These are phyloP conservation scores for Haplosporangium sp. DNA, from an alignment of 371 early-diverging fungal genomes.

Conservation along the genomic window DNA sequence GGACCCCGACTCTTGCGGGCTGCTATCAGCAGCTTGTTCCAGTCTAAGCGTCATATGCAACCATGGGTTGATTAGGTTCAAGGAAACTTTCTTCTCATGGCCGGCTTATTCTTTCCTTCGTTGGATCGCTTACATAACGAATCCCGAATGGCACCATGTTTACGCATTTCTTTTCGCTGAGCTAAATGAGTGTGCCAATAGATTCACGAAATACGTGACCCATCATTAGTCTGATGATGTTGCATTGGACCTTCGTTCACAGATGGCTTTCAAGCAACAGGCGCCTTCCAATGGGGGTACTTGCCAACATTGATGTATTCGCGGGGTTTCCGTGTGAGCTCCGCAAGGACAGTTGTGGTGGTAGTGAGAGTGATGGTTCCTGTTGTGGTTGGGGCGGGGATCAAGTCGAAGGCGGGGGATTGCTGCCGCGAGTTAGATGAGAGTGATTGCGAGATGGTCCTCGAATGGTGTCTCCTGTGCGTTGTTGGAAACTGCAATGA, in stretches of 20 bases:
- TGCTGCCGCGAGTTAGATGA: constrained; percentile 46
- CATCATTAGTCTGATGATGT: not conserved
- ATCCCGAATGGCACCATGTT: constrained; percentile 46
- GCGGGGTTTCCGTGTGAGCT: constrained; percentile 27
- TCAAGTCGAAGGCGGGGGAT: constrained; percentile 40
- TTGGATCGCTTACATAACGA: constrained; percentile 31
- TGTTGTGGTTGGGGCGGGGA: constrained; percentile 37
- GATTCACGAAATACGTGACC: not conserved
- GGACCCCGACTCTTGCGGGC: constrained; percentile 49
- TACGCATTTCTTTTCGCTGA: constrained; percentile 53
- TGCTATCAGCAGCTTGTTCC: constrained; percentile 53
- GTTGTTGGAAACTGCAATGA: constrained; percentile 17
- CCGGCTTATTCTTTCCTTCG: not conserved
- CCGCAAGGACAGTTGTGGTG: constrained; percentile 38
- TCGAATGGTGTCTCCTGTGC: constrained; percentile 45
- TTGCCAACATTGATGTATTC: constrained; percentile 53
- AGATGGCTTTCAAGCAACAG: not conserved
- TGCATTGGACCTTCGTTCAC: not conserved
- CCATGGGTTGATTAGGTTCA: not conserved
- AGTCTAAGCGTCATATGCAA: constrained; percentile 18
- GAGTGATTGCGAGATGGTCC: constrained; percentile 44
- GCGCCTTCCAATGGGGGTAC: not conserved
- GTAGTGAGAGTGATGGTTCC: constrained; percentile 43
- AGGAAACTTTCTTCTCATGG: not conserved
- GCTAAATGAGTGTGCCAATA: constrained; percentile 15